Evolutionary conservation across 345 rosid species (phyloP).

Genomic region (Aegle marmelos): DNA sequence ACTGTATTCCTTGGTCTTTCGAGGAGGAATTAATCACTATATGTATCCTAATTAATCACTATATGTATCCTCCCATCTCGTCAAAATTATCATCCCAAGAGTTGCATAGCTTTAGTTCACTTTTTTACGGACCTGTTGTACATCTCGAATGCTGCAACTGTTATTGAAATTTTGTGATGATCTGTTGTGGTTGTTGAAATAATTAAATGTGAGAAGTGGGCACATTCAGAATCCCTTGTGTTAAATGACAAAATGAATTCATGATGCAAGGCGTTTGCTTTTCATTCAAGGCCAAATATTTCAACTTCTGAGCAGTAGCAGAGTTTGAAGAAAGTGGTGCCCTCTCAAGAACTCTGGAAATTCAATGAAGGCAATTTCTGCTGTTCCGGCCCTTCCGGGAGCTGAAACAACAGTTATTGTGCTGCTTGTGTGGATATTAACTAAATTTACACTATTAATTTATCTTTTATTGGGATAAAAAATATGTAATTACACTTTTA

Average conservation of each 20-base stretch:
- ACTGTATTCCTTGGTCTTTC: constrained; percentile 84
- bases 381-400: background rate
- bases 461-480: background rate
- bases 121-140: background rate
- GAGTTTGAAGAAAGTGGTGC: background rate
- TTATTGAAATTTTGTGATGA: constrained; percentile 1
- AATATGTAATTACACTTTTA: background rate
- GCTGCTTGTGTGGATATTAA: background rate
- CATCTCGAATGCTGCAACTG: background rate
- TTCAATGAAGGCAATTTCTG: background rate
- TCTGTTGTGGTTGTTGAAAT: constrained; percentile 16
- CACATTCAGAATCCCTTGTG: background rate
- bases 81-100: background rate
- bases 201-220: constrained; percentile 9
- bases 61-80: background rate
- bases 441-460: background rate
- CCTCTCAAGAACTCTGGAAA: background rate
- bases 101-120: background rate
- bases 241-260: background rate
- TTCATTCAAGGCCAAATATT: background rate
- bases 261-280: background rate
- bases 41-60: constrained; percentile 15
- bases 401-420: background rate
- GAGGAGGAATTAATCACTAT: constrained; percentile 32
- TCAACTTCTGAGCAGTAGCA: background rate